Evolutionary conservation across 176 grass and related monocot species (phyloP), one percentile per base, ranked within the genome.

Genomic region (Secale cereale): DNA sequence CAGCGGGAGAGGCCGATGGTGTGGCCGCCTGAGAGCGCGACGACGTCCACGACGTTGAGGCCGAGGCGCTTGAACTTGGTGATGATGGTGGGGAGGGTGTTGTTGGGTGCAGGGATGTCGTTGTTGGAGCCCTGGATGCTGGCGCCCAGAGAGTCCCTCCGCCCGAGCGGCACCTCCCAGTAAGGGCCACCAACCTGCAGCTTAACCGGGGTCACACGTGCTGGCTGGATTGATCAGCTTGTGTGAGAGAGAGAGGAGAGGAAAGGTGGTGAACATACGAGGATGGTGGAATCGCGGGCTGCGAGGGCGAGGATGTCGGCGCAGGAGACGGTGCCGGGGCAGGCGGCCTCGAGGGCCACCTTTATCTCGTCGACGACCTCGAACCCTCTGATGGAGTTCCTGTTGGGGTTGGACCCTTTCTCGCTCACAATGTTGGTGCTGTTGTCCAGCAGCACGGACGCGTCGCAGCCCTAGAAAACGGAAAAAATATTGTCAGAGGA

Each of bases 321-420:
- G 20, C 94, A 96, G 50, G 94, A 97, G 54, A 97, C 87, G 3
- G 89, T 86, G 31, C 79, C 70, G 4, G 94, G 94, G 74, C 94
- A 96, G 23, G 69, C 89, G 10, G 70, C 76, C 64, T 96, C 94
- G 1, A 96, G 86, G 20, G 86, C 80, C 0, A 63, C 86, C 78
- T 96, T 96, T 68, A 96, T 96, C 85, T 93, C 59, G 79, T 96
- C 94, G 48, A 96, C 67, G 3, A 96, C 94, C 62, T 96, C 91
- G 5, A 93, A 96, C 4, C 94, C 94, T n/a, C 91, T 87, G 61
- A 91, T 68, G 6, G 94, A 96, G 84, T 96, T 91, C 3, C 1
- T 60, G 74, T 96, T 96, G 9, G 94, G 84, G 73, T 83, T 85
- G 6, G 94, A 96, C 86, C 91, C 90, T 77, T 96, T 96, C 87